Conservation (phyloP, 2,329 filamentous ascomycete genomes). For the Penicillium sp. region DNA sequence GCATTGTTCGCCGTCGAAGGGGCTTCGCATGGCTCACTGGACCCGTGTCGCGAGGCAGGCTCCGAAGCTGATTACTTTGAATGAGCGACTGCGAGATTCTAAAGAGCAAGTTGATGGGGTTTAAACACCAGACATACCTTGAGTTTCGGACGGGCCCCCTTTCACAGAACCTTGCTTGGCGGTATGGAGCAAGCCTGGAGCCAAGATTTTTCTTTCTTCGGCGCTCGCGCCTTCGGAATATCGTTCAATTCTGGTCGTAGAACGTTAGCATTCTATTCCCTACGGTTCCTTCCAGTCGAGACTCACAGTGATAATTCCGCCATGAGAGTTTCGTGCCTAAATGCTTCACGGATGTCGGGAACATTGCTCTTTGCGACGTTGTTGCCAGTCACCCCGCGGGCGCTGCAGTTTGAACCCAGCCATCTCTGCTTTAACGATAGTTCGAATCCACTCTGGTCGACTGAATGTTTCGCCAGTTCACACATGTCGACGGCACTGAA, state of each 20-base stretch:
- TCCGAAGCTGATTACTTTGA: neutral
- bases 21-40: neutral
- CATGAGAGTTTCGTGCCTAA: constrained; percentile 78
- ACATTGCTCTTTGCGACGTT: constrained; percentile 95
- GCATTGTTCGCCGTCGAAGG: neutral
- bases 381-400: constrained; percentile 80
- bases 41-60: neutral
- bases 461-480: constrained; percentile 92
- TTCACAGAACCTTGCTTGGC: constrained; percentile 15
- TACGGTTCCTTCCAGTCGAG: neutral
- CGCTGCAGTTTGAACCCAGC: constrained; percentile 75
- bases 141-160: neutral
- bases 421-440: constrained; percentile 84
- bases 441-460: constrained; percentile 93
- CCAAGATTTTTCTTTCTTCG: constrained; percentile 23
- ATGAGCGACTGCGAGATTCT: too few species aligned
- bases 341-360: constrained; percentile 86
- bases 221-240: constrained; percentile 22
- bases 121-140: constrained; percentile 4
- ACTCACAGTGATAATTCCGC: constrained; percentile 80
- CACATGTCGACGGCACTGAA: constrained; percentile 97
- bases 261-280: neutral
- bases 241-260: constrained; percentile 26
- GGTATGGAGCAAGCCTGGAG: constrained; percentile 15
- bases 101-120: too few species aligned